Conservation (phyloP, 2,329 filamentous ascomycete genomes). For the Bipolaris victoriae region DNA sequence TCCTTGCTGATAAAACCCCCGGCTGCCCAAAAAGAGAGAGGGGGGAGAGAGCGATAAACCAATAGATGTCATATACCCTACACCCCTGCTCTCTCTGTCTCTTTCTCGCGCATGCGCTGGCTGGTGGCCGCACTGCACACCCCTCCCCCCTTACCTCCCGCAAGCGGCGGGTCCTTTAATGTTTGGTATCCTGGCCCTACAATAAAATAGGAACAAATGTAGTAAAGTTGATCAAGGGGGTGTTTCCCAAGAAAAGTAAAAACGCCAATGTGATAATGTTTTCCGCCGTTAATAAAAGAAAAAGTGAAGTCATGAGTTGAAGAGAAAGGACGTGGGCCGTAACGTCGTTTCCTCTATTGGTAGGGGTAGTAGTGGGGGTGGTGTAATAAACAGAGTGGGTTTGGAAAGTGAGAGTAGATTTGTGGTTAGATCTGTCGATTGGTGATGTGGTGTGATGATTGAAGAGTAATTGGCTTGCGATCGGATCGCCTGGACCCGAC, state of each 20-base stretch:
- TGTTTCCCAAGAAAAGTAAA: neutral
- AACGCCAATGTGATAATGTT: conserved; percentile 15
- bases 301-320: conserved; percentile 6
- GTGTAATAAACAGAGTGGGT: conserved; percentile 34
- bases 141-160: too few relatives aligned
- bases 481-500: conserved; percentile 47
- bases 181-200: conserved; percentile 11
- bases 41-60: too few relatives aligned
- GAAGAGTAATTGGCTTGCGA: conserved; percentile 30
- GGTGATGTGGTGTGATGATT: conserved; percentile 22
- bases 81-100: too few relatives aligned
- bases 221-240: neutral
- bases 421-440: conserved; percentile 11
- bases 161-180: neutral
- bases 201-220: conserved; percentile 7
- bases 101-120: too few relatives aligned
- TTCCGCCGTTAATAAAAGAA: conserved; percentile 11
- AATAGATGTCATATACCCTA: too few relatives aligned
- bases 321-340: conserved; percentile 18
- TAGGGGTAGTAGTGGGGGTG: conserved; percentile 8
- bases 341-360: conserved; percentile 15
- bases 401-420: conserved; percentile 23
- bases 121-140: too few relatives aligned
- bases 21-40: too few relatives aligned
- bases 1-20: too few relatives aligned